Conservation (phyloP, 148 eudicot genomes). For the Dianthus caryophyllus region DNA sequence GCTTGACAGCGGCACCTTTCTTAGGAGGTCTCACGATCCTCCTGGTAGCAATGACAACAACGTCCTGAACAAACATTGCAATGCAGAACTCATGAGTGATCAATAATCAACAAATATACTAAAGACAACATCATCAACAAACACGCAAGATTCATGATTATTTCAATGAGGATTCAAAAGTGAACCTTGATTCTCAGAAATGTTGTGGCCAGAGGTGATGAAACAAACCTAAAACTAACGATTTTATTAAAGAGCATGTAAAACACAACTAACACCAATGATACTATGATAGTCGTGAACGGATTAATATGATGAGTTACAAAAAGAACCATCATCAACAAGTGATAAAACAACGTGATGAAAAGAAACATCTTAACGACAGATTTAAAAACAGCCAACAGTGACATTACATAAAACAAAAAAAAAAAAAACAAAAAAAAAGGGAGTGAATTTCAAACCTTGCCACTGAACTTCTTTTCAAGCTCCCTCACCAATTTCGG, state of each 20-base stretch:
- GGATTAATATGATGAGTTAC: no score
- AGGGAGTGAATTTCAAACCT: conserved; percentile 34
- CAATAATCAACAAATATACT: neutral
- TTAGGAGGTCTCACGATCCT: conserved; percentile 83
- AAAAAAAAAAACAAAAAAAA: neutral
- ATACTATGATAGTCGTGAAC: no score
- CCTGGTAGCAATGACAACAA: conserved; percentile 73
- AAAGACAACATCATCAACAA: neutral
- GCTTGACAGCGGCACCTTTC: conserved; percentile 82
- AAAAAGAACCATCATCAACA: no score
- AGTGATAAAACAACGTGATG: no score
- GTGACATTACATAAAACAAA: neutral
- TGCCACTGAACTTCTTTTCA: conserved; percentile 93
- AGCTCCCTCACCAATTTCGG: conserved; percentile 70
- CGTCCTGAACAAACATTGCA: conserved; percentile 46
- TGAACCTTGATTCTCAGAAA: neutral
- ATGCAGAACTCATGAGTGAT: neutral
- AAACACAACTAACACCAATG: no score
- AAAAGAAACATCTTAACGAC: neutral
- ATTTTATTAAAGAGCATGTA: no score
- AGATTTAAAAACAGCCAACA: neutral
- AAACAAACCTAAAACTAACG: no score
- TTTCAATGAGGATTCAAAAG: neutral
- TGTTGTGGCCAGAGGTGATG: no score
- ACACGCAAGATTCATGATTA: neutral